These are phyloP conservation scores for Acacia confusa DNA, from an alignment of 306 rosid genomes.

Conservation along the genomic window DNA sequence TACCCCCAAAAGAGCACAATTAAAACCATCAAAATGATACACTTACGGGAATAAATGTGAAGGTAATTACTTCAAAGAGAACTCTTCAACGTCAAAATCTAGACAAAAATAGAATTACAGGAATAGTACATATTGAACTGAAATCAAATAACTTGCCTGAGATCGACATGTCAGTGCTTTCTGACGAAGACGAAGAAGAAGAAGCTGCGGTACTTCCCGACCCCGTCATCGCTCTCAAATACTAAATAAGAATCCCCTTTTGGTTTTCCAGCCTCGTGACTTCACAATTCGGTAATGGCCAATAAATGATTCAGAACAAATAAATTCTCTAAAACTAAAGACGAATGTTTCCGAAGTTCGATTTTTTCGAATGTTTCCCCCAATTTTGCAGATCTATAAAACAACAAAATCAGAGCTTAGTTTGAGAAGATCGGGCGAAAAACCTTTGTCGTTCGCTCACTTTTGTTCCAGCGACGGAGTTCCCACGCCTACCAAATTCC, in stretches of 20 bases:
- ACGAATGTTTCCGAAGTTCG: neutral
- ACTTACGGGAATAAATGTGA: neutral
- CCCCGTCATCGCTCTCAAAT: constrained; percentile 43
- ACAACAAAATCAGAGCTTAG: constrained; percentile 29
- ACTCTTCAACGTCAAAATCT: neutral
- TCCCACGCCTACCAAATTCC: neutral
- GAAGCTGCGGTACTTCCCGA: constrained; percentile 19
- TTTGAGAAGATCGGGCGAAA: constrained; percentile 31
- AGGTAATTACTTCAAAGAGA: neutral
- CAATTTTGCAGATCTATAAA: constrained; percentile 32
- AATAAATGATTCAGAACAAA: constrained; percentile 1
- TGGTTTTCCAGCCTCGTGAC: neutral
- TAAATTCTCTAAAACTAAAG: neutral
- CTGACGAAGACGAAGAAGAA: constrained; percentile 40
- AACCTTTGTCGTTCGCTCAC: constrained; percentile 25
- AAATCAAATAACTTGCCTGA: constrained; percentile 38
- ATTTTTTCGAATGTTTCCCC: neutral
- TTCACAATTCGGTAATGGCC: constrained; percentile 13
- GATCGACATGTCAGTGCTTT: constrained; percentile 31
- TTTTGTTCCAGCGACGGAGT: neutral
- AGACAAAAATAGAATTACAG: neutral
- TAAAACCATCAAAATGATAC: neutral
- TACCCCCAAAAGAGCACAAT: neutral
- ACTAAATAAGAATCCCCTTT: neutral
- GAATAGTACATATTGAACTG: neutral